A percentile compares a stretch with the other conserved stretches of the same genome.
phyloP scores from a whole-genome alignment of 2,329 filamentous ascomycete species.

The Trichoderma sp. region DNA sequence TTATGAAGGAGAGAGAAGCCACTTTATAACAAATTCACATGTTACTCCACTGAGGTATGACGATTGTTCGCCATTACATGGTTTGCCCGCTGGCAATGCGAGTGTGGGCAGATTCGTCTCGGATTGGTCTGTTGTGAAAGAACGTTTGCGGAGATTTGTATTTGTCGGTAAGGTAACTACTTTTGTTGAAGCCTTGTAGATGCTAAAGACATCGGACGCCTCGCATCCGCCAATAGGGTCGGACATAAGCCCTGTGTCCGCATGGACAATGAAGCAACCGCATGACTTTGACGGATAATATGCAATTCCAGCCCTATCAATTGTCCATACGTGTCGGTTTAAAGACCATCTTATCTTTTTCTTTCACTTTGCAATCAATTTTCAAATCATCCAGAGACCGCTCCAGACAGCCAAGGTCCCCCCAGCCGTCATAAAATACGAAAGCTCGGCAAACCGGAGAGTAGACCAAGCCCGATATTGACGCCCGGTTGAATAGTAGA shows the following conservation, averaged over 20 bases:
- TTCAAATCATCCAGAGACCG: background rate
- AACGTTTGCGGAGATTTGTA: background rate
- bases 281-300: background rate
- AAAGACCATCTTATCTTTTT: background rate
- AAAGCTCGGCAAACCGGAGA: background rate
- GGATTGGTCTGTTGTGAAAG: background rate
- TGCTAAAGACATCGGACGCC: background rate
- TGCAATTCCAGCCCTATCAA: background rate
- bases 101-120: background rate
- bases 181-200: background rate
- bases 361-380: background rate
- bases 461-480: background rate
- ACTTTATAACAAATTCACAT: background rate
- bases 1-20: background rate
- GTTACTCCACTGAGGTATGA: background rate
- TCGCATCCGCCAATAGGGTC: background rate
- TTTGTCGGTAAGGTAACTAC: background rate
- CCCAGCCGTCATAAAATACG: no score
- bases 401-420: background rate
- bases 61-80: background rate
- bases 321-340: background rate
- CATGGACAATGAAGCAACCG: background rate
- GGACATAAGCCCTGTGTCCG: background rate
- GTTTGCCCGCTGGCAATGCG: background rate
- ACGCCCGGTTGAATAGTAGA: background rate